Evolutionary conservation across 129 eudicot genomes (phyloP).

Genomic region (sunflower (Helianthus annuus)): HanXRQr2.0-SUNRISE NC_035435.2:139243340-139243839

Average conservation of each 20-base stretch:
- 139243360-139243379: slow-evolving; percentile 73
- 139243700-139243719: background rate
- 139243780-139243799: too few relatives aligned
- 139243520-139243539: slow-evolving; percentile 6
- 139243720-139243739: too few relatives aligned
- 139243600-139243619: background rate
- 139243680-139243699: background rate
- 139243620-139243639: background rate
- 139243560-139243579: slow-evolving; percentile 46
- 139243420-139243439: slow-evolving; percentile 74
- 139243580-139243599: too few relatives aligned
- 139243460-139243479: slow-evolving; percentile 56
- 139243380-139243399: slow-evolving; percentile 67
- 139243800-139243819: too few relatives aligned
- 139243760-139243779: too few relatives aligned
- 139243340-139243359: too few relatives aligned
- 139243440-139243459: slow-evolving; percentile 81
- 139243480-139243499: background rate
- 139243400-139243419: slow-evolving; percentile 73
- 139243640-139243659: background rate
- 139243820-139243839: too few relatives aligned
- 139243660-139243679: background rate
- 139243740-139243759: too few relatives aligned
- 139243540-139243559: slow-evolving; percentile 9
- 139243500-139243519: slow-evolving; percentile 31